These are phyloP conservation scores for Fonsecaea nubica DNA, from an alignment of 2,329 filamentous ascomycete species.

Conservation along the genomic window DNA sequence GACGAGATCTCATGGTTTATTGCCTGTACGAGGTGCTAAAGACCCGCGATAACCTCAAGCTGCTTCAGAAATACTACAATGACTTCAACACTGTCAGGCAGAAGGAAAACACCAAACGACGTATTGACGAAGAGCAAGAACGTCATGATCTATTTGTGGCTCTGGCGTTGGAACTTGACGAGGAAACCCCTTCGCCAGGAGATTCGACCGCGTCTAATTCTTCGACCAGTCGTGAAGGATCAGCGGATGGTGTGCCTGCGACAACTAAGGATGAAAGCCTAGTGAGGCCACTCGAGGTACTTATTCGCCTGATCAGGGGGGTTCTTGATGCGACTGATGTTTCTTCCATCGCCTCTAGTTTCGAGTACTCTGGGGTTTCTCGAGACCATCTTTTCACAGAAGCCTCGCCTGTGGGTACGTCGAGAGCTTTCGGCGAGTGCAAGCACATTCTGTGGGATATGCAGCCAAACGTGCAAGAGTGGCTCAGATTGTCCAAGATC, in stretches of 20 bases:
- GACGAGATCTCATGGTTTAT: constrained; percentile 35
- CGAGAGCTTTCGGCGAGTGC: constrained; percentile 5
- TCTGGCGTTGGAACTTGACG: constrained; percentile 35
- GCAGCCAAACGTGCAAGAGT: constrained; percentile 1
- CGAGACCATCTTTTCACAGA: not conserved
- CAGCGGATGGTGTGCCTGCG: not conserved
- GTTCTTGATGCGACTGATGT: constrained; percentile 10
- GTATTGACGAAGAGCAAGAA: constrained; percentile 34
- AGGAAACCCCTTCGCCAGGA: constrained; percentile 2
- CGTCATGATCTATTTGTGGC: constrained; percentile 33
- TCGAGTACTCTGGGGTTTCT: constrained; percentile 5
- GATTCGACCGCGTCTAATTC: not conserved
- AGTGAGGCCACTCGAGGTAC: not conserved
- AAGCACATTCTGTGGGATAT: constrained; percentile 13
- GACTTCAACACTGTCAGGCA: constrained; percentile 26
- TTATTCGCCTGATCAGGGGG: not conserved
- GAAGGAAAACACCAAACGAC: constrained; percentile 33
- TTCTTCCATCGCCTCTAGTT: not conserved
- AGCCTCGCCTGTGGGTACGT: not conserved
- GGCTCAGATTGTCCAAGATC: not conserved
- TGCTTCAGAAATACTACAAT: constrained; percentile 23
- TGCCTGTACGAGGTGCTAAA: constrained; percentile 33
- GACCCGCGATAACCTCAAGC: constrained; percentile 20
- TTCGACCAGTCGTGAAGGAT: not conserved
- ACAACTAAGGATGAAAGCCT: not conserved